Conservation (phyloP, 306 rosid genomes). For the Ammopiptanthus mongolicus region DNA sequence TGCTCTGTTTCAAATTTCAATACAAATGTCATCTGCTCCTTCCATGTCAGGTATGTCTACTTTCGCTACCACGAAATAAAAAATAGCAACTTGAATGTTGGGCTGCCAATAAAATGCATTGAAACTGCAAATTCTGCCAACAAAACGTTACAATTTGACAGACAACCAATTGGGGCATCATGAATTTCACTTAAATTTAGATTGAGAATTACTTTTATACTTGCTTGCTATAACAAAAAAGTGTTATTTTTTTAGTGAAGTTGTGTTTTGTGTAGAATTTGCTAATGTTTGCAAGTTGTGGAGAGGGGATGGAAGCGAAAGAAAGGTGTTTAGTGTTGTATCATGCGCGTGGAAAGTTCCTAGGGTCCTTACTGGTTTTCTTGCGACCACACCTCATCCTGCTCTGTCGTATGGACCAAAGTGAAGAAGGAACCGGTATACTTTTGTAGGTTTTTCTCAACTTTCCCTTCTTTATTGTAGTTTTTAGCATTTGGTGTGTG, state of each 20-base stretch:
- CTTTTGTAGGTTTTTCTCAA: conserved; percentile 55
- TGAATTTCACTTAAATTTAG: conserved; percentile 9
- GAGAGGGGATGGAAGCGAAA: conserved; percentile 73
- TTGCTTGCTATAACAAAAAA: background rate
- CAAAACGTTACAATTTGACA: background rate
- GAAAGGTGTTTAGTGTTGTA: conserved; percentile 65
- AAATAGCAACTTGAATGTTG: background rate
- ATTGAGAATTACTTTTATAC: too few species aligned
- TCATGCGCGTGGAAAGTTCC: conserved; percentile 93
- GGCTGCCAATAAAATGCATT: background rate
- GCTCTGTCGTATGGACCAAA: conserved; percentile 32
- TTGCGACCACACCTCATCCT: conserved; percentile 80
- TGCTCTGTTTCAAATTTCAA: conserved; percentile 35
- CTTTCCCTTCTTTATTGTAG: conserved; percentile 20
- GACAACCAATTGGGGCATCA: background rate
- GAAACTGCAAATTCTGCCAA: too few species aligned
- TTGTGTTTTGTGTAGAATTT: conserved; percentile 61
- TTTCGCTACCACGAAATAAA: conserved; percentile 9
- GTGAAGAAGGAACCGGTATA: conserved; percentile 59
- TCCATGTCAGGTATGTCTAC: conserved; percentile 73
- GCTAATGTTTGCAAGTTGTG: conserved; percentile 68
- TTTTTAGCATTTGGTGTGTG: conserved; percentile 13
- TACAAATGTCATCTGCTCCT: conserved; percentile 76
- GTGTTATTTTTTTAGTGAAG: conserved; percentile 20
- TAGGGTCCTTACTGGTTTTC: conserved; percentile 87